Conservation (phyloP, 306 rosid genomes). For the Biancaea sappan region DNA sequence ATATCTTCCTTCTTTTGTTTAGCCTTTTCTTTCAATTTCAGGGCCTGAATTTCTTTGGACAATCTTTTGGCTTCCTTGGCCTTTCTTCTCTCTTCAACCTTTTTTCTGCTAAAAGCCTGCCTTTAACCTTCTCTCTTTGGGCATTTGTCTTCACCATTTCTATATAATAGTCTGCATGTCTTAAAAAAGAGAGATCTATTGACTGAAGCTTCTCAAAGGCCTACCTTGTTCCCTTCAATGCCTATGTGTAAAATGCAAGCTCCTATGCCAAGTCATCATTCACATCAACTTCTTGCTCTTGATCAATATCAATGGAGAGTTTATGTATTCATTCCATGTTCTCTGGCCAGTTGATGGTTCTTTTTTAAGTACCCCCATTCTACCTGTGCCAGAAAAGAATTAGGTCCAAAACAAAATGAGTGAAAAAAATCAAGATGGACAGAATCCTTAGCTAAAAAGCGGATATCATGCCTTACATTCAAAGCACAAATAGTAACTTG, state of each 20-base stretch:
- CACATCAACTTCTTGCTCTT: no score
- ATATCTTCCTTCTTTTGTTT: constrained; percentile 86
- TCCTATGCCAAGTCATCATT: no score
- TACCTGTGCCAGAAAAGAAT: constrained; percentile 37
- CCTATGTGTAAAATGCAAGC: no score
- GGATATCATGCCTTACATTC: neutral
- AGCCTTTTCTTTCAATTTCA: constrained; percentile 76
- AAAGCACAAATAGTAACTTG: neutral
- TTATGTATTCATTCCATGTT: no score
- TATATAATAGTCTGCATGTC: constrained; percentile 80
- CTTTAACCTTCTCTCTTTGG: constrained; percentile 82
- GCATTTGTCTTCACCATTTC: no score
- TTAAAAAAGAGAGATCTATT: constrained; percentile 67
- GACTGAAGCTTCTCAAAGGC: constrained; percentile 72
- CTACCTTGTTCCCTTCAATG: no score
- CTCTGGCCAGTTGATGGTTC: no score
- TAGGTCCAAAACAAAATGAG: no score
- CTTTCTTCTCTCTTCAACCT: no score
- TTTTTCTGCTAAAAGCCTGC: constrained; percentile 69
- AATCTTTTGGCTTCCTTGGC: constrained; percentile 78
- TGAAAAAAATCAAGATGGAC: neutral
- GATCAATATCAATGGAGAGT: no score
- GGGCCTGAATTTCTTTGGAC: constrained; percentile 77
- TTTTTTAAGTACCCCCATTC: constrained; percentile 48
- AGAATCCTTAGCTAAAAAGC: neutral